Base-by-base conservation (phyloP, 225 moss, liverwort and hornwort genomes). In the Antitrichia curtipendula region DNA sequence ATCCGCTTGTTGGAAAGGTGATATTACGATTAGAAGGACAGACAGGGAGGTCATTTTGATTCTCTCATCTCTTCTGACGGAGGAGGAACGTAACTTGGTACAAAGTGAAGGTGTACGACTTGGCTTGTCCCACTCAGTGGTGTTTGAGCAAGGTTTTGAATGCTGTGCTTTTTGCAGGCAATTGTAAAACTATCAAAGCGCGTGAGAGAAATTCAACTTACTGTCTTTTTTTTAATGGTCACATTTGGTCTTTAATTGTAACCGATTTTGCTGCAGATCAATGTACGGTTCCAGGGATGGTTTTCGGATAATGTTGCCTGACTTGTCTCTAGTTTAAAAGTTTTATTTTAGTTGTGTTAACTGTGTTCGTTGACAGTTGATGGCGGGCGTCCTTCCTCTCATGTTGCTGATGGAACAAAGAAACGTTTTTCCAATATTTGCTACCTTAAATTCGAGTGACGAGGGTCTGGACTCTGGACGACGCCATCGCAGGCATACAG, bases 61-160 rank as follows among this genome's bases (percentile, higher is more conserved):
- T 69, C 91, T 98, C 75, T 96, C 96, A 41, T 88, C 93, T 60
- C 94, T 94, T 92, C 84, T 98, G 84, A 90, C 87, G 81, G 96
- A 95, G 57, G 93, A 93, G n/a, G 98, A 95, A 81, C 91, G 87
- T 78, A 78, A 83, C 13, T 77, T 87, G 84, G 94, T 93, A 41
- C 90, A 83, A 88, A 87, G 62, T 58, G 90, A 94, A 89, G 93
- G 93, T 43, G 75, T 90, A 43, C 90, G 86, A 81, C 96, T 96
- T 82, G 94, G 93, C 82, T 90, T 97, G 92, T 94, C 82, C 83
- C 90, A 92, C 66, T 87, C 86, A 20, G 64, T 91, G 62, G 75
- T 92, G 71, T 83, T 76, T 12, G 91, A 94, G 82, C 89, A 91
- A 82, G 94, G 89, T 8, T 82, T 84, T 56, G 92, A 87, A 75